Percentiles rank a stretch among this genome's conserved stretches.
These are phyloP conservation scores for Kalmusia sp. DNA, from an alignment of 2,329 filamentous ascomycete genomes.

Conservation along the genomic window DNA sequence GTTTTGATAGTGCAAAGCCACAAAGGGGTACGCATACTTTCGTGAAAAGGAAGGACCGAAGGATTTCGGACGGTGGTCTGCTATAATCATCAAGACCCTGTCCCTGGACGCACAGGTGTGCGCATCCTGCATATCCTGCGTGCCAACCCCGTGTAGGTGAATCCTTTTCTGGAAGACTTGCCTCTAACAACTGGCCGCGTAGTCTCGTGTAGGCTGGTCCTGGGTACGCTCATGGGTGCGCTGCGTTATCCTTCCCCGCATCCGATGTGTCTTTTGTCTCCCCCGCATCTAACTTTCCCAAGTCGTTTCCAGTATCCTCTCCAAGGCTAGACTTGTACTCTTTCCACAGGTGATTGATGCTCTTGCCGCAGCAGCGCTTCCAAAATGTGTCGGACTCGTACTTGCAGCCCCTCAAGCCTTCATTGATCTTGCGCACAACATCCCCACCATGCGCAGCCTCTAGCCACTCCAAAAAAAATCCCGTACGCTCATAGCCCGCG, in stretches of 20 bases:
- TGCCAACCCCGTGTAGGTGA: too few relatives aligned
- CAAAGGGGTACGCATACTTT: neutral
- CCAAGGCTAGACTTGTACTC: constrained; percentile 69
- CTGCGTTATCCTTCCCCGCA: too few relatives aligned
- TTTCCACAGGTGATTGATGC: constrained; percentile 74
- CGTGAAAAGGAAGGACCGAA: neutral
- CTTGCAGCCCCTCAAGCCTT: constrained; percentile 65
- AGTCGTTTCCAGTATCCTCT: constrained; percentile 8
- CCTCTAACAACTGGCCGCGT: too few relatives aligned
- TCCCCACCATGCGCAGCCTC: constrained; percentile 67
- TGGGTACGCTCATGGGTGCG: neutral
- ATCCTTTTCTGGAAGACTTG: too few relatives aligned
- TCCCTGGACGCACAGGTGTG: too few relatives aligned
- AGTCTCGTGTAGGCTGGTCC: too few relatives aligned
- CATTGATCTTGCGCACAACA: constrained; percentile 66
- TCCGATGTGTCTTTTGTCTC: neutral
- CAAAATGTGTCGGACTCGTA: constrained; percentile 73
- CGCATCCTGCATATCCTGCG: too few relatives aligned
- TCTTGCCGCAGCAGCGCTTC: constrained; percentile 70
- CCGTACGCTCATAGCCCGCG: constrained; percentile 87
- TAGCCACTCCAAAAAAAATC: constrained; percentile 87
- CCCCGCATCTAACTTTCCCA: neutral
- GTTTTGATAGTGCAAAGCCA: too few relatives aligned
- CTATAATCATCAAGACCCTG: too few relatives aligned
- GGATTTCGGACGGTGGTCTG: too few relatives aligned